Conservation (phyloP, 805 yeast species). For the Metschnikowia continentalis region DNA sequence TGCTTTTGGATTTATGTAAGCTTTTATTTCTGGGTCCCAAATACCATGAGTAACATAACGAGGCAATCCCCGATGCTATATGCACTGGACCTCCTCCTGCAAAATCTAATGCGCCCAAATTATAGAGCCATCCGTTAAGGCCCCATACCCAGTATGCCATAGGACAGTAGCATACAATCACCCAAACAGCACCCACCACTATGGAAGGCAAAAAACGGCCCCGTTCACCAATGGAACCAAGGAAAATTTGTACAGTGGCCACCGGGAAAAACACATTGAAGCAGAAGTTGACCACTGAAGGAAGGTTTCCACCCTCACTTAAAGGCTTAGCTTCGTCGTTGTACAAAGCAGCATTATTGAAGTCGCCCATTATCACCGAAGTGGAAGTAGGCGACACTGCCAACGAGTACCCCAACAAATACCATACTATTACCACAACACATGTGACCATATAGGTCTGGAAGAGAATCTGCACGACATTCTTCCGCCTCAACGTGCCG, state of each 20-base stretch:
- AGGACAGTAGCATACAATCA: conserved; percentile 44
- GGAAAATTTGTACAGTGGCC: conserved; percentile 47
- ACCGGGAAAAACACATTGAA: conserved; percentile 45
- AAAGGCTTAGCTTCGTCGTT: conserved; percentile 37
- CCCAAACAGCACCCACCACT: conserved; percentile 38
- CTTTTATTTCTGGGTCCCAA: conserved; percentile 38
- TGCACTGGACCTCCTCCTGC: conserved; percentile 52
- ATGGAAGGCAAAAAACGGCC: conserved; percentile 39
- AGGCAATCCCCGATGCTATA: conserved; percentile 41
- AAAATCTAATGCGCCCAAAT: conserved; percentile 43
- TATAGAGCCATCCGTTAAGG: conserved; percentile 41
- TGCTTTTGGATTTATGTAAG: conserved; percentile 20
- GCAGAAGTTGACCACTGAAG: conserved; percentile 42
- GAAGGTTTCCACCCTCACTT: conserved; percentile 44
- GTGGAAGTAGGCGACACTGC: conserved; percentile 35
- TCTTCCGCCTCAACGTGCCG: conserved; percentile 41
- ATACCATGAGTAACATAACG: conserved; percentile 39
- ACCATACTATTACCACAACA: conserved; percentile 39
- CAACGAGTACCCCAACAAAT: conserved; percentile 42
- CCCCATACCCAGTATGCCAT: conserved; percentile 47
- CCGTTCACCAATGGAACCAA: conserved; percentile 42
- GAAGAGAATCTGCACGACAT: conserved; percentile 40
- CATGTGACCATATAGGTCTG: conserved; percentile 43
- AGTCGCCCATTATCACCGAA: conserved; percentile 31
- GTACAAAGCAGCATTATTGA: conserved; percentile 37